Conservation (phyloP, 176 grass and related monocot genomes). For the Musa itinerans region DNA sequence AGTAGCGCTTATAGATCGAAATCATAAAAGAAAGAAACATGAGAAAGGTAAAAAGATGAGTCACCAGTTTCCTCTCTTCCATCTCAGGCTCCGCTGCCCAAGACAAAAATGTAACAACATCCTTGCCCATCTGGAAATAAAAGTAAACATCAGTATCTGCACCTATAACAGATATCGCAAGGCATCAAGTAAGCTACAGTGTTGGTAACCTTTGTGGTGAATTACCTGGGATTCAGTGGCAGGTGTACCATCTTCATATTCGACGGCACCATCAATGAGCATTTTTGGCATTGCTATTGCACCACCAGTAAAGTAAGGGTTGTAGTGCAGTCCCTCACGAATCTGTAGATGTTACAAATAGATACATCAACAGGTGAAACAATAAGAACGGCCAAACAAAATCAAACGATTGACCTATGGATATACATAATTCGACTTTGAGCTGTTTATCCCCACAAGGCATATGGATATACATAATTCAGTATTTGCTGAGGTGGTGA, state of each 20-base stretch:
- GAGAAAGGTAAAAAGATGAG: neutral
- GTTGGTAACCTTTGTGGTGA: neutral
- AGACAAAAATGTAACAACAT: constrained; percentile 79
- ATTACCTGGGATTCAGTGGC: constrained; percentile 84
- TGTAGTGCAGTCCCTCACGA: constrained; percentile 87
- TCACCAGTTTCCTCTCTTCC: constrained; percentile 99
- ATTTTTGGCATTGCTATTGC: constrained; percentile 99
- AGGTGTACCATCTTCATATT: constrained; percentile 90
- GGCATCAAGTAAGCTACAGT: neutral
- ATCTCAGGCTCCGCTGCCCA: constrained; percentile 99
- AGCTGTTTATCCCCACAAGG: too few relatives aligned
- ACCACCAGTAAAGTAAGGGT: constrained; percentile 91
- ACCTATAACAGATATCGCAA: neutral
- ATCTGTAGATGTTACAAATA: constrained; percentile 42
- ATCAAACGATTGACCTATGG: neutral
- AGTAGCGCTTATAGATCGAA: neutral
- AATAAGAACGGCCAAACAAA: constrained; percentile 2
- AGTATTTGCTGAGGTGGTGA: too few relatives aligned
- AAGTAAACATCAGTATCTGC: neutral
- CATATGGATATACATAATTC: too few relatives aligned
- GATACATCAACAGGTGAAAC: neutral
- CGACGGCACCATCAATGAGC: constrained; percentile 83
- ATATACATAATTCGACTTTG: too few relatives aligned
- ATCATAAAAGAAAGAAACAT: neutral
- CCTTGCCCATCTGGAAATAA: constrained; percentile 85